Conservation (phyloP, 768 basidiomycete genomes). For the Rhodotorula babjevae region DNA sequence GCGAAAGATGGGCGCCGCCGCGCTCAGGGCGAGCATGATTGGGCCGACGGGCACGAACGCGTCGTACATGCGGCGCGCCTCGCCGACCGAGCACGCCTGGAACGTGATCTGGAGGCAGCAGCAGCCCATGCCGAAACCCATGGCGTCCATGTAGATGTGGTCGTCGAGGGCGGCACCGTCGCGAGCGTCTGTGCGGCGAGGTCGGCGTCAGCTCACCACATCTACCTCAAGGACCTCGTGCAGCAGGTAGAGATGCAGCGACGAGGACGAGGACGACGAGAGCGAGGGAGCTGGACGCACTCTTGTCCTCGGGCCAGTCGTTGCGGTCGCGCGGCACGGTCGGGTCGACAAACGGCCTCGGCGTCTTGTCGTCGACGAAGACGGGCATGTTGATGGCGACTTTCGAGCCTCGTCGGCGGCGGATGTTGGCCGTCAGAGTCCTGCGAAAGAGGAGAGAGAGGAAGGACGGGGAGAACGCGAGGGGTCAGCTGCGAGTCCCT, state of each 20-base stretch:
- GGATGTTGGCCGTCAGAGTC: constrained; percentile 94
- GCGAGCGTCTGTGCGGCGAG: constrained; percentile 63
- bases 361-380: constrained; percentile 80
- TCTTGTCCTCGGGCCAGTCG: constrained; percentile 77
- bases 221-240: not conserved
- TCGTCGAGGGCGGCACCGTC: constrained; percentile 78
- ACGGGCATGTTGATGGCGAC: constrained; percentile 92
- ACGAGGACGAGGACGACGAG: not conserved
- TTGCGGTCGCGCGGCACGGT: constrained; percentile 82
- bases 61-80: constrained; percentile 90
- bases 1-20: constrained; percentile 89
- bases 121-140: constrained; percentile 99
- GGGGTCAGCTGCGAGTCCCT: too few species aligned
- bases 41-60: constrained; percentile 92
- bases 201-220: not conserved
- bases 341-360: constrained; percentile 82
- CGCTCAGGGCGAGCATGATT: constrained; percentile 88
- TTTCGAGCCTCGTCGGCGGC: constrained; percentile 81
- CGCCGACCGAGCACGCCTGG: constrained; percentile 83
- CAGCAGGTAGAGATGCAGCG: too few species aligned
- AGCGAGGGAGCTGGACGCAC: constrained; percentile 50
- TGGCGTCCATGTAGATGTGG: constrained; percentile 97
- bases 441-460: constrained; percentile 49
- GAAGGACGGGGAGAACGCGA: too few species aligned
- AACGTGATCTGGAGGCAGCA: constrained; percentile 96